Percentiles rank a stretch among this genome's conserved stretches.
Evolutionary conservation across 257 asterid species (phyloP).

Genomic region (Ligustrum vulgare): DNA sequence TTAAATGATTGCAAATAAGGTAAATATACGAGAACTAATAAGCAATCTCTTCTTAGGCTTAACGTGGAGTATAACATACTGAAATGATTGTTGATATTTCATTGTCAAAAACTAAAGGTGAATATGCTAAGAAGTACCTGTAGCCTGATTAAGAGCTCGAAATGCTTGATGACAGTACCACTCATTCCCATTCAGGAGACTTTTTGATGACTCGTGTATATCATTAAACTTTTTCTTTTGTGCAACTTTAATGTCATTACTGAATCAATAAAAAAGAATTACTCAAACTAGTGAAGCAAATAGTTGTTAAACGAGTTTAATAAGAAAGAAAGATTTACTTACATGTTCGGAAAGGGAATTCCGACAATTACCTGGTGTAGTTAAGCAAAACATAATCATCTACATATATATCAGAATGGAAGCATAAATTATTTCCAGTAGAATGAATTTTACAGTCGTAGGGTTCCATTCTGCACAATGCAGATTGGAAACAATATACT

Average conservation of each 20-base stretch:
- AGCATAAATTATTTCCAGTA: conserved; percentile 6
- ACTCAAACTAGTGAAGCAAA: conserved; percentile 18
- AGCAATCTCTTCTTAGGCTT: conserved; percentile 5
- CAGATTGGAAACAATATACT: conserved; percentile 6
- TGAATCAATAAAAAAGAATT: conserved; percentile 38
- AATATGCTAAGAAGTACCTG: conserved; percentile 49
- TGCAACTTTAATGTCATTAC: conserved; percentile 73
- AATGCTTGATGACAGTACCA: conserved; percentile 99
- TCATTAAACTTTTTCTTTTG: conserved; percentile 93
- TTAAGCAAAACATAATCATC: conserved; percentile 44
- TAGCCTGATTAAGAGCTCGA: conserved; percentile 97
- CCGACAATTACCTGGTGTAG: conserved; percentile 82
- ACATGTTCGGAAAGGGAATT: conserved; percentile 95
- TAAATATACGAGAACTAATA: not conserved
- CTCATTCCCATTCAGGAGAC: conserved; percentile 79
- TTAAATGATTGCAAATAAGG: not conserved
- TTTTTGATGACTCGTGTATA: conserved; percentile 63
- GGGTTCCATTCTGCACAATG: conserved; percentile 8
- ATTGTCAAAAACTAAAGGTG: not conserved
- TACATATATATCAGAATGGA: conserved; percentile 6
- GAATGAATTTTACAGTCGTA: conserved; percentile 8
- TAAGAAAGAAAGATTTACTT: conserved; percentile 36
- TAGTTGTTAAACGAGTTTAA: conserved; percentile 18
- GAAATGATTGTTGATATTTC: not conserved
- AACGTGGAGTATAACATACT: not conserved